Conservation (phyloP, 2,329 filamentous ascomycete genomes). For the Trichoderma breve region DNA sequence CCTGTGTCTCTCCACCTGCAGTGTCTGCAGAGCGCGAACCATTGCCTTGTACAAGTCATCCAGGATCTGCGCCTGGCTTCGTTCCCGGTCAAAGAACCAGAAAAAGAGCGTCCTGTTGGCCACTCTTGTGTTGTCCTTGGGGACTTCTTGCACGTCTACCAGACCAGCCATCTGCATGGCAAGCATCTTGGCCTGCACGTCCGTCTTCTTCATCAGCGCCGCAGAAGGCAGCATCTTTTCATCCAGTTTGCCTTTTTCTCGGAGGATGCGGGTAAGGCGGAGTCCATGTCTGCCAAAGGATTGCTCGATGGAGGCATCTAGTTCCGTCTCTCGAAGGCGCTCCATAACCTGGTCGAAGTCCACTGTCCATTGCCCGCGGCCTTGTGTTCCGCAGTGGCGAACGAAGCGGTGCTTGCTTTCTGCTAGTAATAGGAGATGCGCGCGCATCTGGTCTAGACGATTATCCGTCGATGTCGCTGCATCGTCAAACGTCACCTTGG, state of each 20-base stretch:
- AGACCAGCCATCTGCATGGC: conserved; percentile 83
- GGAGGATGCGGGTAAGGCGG: conserved; percentile 80
- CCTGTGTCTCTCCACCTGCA: conserved; percentile 71
- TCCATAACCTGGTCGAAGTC: conserved; percentile 74
- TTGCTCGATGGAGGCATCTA: conserved; percentile 78
- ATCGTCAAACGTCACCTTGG: conserved; percentile 54
- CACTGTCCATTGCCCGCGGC: conserved; percentile 75
- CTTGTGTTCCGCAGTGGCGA: conserved; percentile 61
- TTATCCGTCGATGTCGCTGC: conserved; percentile 40
- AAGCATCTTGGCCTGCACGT: conserved; percentile 80
- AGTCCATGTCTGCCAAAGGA: conserved; percentile 74
- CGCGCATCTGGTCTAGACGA: conserved; percentile 60
- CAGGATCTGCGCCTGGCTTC: conserved; percentile 66
- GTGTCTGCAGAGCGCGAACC: conserved; percentile 77
- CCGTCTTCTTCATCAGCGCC: conserved; percentile 79
- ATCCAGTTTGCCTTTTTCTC: conserved; percentile 87
- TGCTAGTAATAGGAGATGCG: conserved; percentile 70
- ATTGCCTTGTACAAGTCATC: conserved; percentile 88
- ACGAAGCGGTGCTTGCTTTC: conserved; percentile 69
- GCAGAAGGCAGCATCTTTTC: conserved; percentile 82
- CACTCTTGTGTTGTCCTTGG: conserved; percentile 77
- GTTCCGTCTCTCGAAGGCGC: conserved; percentile 69
- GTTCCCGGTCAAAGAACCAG: conserved; percentile 83
- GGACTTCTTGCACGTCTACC: conserved; percentile 90
- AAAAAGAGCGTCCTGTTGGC: conserved; percentile 85